phyloP scores from a whole-genome alignment of 495 filamentous ascomycete species.

The Daldinia grandis region DNA sequence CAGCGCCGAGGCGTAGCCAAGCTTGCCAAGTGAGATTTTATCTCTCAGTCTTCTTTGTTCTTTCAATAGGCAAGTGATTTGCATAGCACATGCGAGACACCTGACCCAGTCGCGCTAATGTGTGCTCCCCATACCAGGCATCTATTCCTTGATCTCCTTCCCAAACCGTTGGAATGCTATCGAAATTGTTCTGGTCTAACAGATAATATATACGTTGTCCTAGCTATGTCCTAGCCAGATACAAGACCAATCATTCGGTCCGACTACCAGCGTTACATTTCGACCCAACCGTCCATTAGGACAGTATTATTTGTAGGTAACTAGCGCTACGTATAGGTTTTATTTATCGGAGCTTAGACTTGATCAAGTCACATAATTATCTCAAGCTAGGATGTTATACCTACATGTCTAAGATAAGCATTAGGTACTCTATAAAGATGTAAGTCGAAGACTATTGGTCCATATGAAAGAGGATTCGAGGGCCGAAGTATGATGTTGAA shows the following conservation, averaged over 20 bases:
- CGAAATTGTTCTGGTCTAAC: neutral
- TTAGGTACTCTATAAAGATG: neutral
- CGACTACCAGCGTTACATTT: constrained; percentile 7
- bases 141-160: neutral
- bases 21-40: constrained; percentile 18
- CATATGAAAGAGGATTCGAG: neutral
- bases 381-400: neutral
- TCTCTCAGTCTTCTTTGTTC: neutral
- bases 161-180: neutral
- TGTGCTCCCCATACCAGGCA: neutral
- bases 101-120: neutral
- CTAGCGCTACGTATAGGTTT: neutral
- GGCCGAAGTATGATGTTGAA: neutral
- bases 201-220: neutral
- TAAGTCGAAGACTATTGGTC: neutral
- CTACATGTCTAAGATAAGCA: constrained; percentile 1
- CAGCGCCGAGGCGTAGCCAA: constrained; percentile 21
- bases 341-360: neutral
- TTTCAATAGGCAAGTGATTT: constrained; percentile 18
- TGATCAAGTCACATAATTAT: neutral
- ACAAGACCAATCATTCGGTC: constrained; percentile 22
- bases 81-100: neutral
- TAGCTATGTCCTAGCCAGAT: neutral
- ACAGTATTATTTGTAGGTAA: neutral
- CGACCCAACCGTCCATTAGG: neutral